phyloP scores from a whole-genome alignment of 495 filamentous ascomycete species.

The Neurospora intermedia region DNA sequence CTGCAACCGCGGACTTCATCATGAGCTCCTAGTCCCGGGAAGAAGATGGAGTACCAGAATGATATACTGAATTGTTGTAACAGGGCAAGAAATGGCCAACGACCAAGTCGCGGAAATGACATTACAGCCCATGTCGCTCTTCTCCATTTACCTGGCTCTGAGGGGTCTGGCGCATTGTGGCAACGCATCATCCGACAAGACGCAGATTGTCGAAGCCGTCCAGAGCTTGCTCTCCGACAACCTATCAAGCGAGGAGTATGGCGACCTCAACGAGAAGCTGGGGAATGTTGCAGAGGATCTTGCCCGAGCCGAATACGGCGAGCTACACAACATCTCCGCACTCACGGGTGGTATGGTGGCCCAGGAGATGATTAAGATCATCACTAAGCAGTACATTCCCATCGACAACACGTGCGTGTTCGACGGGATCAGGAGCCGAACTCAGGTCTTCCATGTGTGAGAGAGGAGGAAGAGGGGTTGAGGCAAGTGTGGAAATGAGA shows the following conservation, averaged over 20 bases:
- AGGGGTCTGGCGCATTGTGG: conserved; percentile 38
- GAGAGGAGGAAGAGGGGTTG: not conserved
- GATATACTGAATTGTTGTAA: conserved; percentile 12
- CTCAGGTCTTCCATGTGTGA: conserved; percentile 53
- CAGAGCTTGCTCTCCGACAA: conserved; percentile 22
- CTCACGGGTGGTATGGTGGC: conserved; percentile 85
- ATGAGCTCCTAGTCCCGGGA: not conserved
- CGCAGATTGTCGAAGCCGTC: conserved; percentile 24
- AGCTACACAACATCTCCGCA: conserved; percentile 91
- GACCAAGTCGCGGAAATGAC: conserved; percentile 32
- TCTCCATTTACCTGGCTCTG: conserved; percentile 70
- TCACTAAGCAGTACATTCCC: conserved; percentile 94
- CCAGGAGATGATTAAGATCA: conserved; percentile 91
- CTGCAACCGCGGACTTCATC: not conserved
- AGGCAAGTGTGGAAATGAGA: not conserved
- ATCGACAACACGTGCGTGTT: conserved; percentile 90
- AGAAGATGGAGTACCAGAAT: not conserved
- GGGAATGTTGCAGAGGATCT: conserved; percentile 44
- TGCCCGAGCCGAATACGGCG: conserved; percentile 66
- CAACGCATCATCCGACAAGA: conserved; percentile 35
- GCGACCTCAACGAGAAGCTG: not conserved
- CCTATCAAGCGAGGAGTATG: not conserved
- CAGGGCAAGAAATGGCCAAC: conserved; percentile 27
- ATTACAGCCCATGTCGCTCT: conserved; percentile 47
- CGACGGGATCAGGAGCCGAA: conserved; percentile 76